Percentiles rank a stretch among this genome's conserved stretches.
These are phyloP conservation scores for Daphne laureola DNA, from an alignment of 441 rosid genomes.

Conservation along the genomic window DNA sequence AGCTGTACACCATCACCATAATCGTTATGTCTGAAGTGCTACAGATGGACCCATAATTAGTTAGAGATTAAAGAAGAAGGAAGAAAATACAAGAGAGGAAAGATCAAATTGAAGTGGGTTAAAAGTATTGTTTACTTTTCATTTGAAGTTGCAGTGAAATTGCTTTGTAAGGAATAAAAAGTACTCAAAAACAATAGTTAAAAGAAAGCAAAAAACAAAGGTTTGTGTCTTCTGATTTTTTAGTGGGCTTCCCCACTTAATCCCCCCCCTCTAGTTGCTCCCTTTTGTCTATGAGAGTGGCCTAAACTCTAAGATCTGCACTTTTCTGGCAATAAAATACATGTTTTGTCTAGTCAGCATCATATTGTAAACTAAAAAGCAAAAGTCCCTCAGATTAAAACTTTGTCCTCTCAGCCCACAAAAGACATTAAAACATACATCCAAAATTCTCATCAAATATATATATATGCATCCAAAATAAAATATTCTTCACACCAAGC, in stretches of 20 bases:
- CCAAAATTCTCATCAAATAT: too few species aligned
- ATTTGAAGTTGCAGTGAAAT: neutral
- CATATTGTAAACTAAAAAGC: conserved; percentile 8
- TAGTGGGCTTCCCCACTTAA: conserved; percentile 33
- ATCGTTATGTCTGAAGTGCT: too few species aligned
- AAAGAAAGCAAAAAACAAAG: conserved; percentile 22
- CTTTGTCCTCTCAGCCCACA: conserved; percentile 24
- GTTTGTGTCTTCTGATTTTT: conserved; percentile 21
- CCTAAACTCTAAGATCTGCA: conserved; percentile 6
- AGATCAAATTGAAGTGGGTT: neutral
- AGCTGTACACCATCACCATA: too few species aligned
- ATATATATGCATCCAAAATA: conserved; percentile 8
- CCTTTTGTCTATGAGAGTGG: conserved; percentile 13
- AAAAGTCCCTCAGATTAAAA: conserved; percentile 17
- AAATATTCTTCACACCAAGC: conserved; percentile 13
- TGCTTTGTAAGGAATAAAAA: neutral
- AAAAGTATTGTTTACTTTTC: neutral
- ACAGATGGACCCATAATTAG: too few species aligned
- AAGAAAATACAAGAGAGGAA: too few species aligned
- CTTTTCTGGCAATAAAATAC: conserved; percentile 17
- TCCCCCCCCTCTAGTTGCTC: conserved; percentile 6
- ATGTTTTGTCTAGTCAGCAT: conserved; percentile 30
- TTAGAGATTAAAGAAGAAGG: too few species aligned
- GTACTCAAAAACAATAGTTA: neutral
- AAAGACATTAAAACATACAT: conserved; percentile 8